Evolutionary conservation across 441 rosid genomes (phyloP).

Genomic region (Croton setiger): DNA sequence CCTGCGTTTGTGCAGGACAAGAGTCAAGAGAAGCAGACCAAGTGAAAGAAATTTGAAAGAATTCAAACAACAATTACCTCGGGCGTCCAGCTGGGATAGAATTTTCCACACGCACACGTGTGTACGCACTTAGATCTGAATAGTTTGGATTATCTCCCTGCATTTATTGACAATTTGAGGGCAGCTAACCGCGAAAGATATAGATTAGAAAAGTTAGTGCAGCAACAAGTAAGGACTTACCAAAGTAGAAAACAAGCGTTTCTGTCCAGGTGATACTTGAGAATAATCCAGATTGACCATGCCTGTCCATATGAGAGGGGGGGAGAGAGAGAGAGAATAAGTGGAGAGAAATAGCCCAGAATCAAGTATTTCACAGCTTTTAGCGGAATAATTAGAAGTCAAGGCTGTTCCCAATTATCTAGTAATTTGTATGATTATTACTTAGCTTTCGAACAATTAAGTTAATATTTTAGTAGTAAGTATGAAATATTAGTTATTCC

Average conservation of each 20-base stretch:
- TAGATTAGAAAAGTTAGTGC: not conserved
- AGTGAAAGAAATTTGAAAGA: not conserved
- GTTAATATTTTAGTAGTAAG: no score
- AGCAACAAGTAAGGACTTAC: slow-evolving; percentile 15
- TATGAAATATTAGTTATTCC: no score
- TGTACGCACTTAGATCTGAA: slow-evolving; percentile 25
- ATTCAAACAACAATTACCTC: slow-evolving; percentile 17
- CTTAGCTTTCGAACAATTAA: no score
- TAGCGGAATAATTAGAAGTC: not conserved
- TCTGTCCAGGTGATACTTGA: slow-evolving; percentile 15
- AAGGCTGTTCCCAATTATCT: no score
- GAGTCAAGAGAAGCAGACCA: not conserved
- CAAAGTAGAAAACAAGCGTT: slow-evolving; percentile 24
- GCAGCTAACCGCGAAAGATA: not conserved
- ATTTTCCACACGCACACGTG: slow-evolving; percentile 17
- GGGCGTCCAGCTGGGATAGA: slow-evolving; percentile 19
- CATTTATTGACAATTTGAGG: slow-evolving; percentile 1
- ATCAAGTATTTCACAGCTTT: slow-evolving; percentile 3
- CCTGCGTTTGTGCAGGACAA: not conserved
- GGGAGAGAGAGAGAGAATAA: not conserved
- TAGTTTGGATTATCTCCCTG: slow-evolving; percentile 22
- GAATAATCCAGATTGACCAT: slow-evolving; percentile 3
- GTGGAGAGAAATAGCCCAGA: not conserved
- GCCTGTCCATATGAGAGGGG: slow-evolving; percentile 9
- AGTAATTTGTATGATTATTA: no score